phyloP scores from a whole-genome alignment of 2,329 filamentous ascomycete genomes.

The Diaporthe batatas region DNA sequence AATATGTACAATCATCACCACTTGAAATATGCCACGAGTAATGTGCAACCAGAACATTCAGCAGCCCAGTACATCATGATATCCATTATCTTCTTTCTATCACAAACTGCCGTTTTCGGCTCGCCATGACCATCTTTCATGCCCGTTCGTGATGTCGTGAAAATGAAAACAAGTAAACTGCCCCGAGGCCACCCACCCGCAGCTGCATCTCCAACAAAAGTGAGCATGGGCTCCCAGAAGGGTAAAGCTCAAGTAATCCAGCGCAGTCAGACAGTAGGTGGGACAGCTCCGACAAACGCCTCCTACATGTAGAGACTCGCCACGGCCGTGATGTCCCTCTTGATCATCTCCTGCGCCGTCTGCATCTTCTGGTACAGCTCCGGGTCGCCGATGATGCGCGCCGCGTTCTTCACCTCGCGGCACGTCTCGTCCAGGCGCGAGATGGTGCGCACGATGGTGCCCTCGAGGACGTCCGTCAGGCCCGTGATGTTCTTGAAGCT shows the following conservation, averaged over 20 bases:
- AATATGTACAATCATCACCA: not conserved
- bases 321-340: constrained; percentile 92
- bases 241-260: not conserved
- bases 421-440: constrained; percentile 96
- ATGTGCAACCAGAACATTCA: not conserved
- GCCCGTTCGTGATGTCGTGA: constrained; percentile 13
- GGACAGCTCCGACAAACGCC: not conserved
- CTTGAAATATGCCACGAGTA: not conserved
- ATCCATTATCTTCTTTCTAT: constrained; percentile 33
- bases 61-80: not conserved
- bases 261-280: not conserved
- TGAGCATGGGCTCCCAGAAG: too few species aligned
- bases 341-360: constrained; percentile 96
- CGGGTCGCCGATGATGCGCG: constrained; percentile 94
- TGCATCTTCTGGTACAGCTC: constrained; percentile 97
- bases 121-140: constrained; percentile 12
- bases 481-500: constrained; percentile 98
- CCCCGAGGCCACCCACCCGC: not conserved
- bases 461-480: constrained; percentile 95
- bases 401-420: constrained; percentile 96
- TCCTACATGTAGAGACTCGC: constrained; percentile 87
- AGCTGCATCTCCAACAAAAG: not conserved
- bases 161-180: not conserved
- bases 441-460: constrained; percentile 96
- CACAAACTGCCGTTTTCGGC: constrained; percentile 3